Base-by-base conservation (phyloP, 208 protist genomes). In the Trypanosoma scelopori region DNA sequence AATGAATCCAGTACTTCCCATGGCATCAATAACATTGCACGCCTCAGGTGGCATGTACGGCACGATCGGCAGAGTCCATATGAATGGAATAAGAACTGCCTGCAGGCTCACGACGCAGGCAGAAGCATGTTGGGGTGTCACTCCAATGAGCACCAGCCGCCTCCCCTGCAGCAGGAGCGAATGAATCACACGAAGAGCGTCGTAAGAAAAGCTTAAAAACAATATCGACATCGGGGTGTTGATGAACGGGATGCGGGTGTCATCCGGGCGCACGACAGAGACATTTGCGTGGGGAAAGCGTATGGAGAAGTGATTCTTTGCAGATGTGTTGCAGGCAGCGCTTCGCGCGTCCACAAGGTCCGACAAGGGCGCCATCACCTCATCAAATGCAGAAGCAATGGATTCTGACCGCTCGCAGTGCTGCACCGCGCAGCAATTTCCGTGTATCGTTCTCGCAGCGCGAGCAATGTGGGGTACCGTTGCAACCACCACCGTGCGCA, bases 61-160 rank as follows among this genome's bases (percentile, higher is more conserved):
- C 3, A 93, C 49, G 15, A 93, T 56, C 46, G 84, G 84, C 1
- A 76, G 74, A 12, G 76, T 71, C 84, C 84, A 93, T 15, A 69
- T 45, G 42, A 91, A 68, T 0, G 87, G 87, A 18, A 71, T 30
- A 42, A 93, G 63, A 30, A 93, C 61, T n/a, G 75, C 69, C 12
- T 76, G 68, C 5, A 76, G 68, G 60, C 80, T 85, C 28, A 89
- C 65, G n/a, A 84, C 87, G 46, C 87, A 93, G 22, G 87, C 84
- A 0, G 84, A 78, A 6, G 84, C 87, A 69, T 93, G 87, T 65
- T 93, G 87, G 13, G 87, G 69, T 0, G 81, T 88, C 46, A 73
- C 74, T 3, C 84, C 87, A 55, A 93, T 74, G 48, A 93, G 71
- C 5, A 93, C 70, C 9, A 93, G 52, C 16, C 82, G 77, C 52